Evolutionary conservation across 176 grass and related monocot species (phyloP).

Genomic region (Melocanna baccifera): DNA sequence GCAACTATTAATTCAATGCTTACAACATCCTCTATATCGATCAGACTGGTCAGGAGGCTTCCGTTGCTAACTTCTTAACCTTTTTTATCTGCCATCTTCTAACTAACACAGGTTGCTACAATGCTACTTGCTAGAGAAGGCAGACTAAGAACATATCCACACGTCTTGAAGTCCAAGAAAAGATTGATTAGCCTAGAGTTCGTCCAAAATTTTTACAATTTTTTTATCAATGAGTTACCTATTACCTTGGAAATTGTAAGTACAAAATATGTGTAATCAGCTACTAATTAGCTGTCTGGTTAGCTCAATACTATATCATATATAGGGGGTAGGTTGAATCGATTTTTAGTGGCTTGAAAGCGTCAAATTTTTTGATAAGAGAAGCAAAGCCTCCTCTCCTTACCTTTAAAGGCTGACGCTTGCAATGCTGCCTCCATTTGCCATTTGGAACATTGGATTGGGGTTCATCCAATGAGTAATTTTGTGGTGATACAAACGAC

Average conservation of each 20-base stretch:
- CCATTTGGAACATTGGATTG: conserved; percentile 37
- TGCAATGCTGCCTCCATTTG: conserved; percentile 11
- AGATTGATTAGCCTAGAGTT: background rate
- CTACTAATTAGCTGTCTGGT: background rate
- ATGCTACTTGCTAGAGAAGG: background rate
- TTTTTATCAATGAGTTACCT: background rate
- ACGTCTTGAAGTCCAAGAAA: background rate
- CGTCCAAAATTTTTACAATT: background rate
- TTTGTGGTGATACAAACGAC: conserved; percentile 39
- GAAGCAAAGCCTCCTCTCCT: conserved; percentile 42
- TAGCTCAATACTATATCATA: background rate
- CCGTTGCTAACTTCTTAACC: background rate
- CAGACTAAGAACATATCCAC: background rate
- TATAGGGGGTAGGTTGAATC: background rate
- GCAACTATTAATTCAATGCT: background rate
- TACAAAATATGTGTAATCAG: background rate
- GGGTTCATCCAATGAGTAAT: conserved; percentile 45
- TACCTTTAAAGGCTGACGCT: conserved; percentile 32
- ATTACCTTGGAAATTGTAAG: background rate
- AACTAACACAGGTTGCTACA: conserved; percentile 1
- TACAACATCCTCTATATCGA: conserved; percentile 17
- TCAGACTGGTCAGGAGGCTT: background rate
- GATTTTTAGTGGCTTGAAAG: conserved; percentile 28
- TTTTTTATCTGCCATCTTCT: background rate
- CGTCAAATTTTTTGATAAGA: background rate